A percentile compares a stretch with the other conserved stretches of the same genome.
phyloP scores from a whole-genome alignment of 192 early-diverging fungal species.

The Backusella westeae region DNA sequence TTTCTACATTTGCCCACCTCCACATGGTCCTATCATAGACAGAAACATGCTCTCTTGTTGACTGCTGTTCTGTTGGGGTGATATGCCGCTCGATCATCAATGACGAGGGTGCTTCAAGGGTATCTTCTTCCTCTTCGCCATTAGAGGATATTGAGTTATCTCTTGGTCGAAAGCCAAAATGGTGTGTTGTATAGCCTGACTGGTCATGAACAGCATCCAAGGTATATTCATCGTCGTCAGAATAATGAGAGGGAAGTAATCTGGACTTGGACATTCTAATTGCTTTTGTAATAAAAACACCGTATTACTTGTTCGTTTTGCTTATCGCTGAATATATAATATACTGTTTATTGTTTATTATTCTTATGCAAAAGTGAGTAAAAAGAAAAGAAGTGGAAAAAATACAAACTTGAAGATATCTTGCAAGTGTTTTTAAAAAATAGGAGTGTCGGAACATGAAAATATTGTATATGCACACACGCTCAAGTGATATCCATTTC shows the following conservation, averaged over 20 bases:
- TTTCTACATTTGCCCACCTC: conserved; percentile 82
- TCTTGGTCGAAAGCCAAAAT: not conserved
- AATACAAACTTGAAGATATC: not conserved
- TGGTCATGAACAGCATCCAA: not conserved
- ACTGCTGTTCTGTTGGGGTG: not conserved
- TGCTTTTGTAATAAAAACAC: not conserved
- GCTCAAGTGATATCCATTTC: no score
- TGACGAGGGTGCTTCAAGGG: conserved; percentile 5
- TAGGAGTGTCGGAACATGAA: not conserved
- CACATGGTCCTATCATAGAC: conserved; percentile 65
- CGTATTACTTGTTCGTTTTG: not conserved
- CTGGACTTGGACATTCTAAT: not conserved
- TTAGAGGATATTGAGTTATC: not conserved
- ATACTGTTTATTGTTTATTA: no score
- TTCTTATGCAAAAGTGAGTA: not conserved
- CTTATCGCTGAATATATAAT: not conserved
- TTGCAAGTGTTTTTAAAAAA: not conserved
- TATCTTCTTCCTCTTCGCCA: not conserved
- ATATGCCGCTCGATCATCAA: conserved; percentile 1
- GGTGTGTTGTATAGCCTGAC: not conserved
- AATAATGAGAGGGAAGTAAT: conserved; percentile 3
- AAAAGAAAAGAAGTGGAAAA: not conserved
- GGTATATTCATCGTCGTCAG: conserved; percentile 9
- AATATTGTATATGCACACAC: no score
- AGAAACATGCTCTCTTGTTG: conserved; percentile 42